Evolutionary conservation across 2,329 filamentous ascomycete species (phyloP).

Genomic region (Pseudocercospora vitis): DNA sequence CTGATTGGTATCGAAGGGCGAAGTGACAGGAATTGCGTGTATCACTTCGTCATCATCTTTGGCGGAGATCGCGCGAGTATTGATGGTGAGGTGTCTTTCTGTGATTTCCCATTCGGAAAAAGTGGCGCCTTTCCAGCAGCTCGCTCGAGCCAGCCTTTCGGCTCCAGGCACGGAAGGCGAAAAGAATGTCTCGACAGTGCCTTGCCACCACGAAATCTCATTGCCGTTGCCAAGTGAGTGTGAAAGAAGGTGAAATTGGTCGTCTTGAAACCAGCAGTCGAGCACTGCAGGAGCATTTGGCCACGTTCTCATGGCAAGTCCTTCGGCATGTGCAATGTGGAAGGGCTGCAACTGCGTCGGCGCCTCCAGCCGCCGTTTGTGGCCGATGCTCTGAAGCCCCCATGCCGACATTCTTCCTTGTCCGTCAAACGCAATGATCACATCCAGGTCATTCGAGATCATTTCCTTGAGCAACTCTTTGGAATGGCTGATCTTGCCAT

Average conservation of each 20-base stretch:
- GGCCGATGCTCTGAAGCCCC: constrained; percentile 84
- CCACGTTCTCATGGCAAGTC: constrained; percentile 42
- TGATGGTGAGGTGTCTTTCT: neutral
- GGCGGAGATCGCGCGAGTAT: neutral
- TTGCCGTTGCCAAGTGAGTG: constrained; percentile 77
- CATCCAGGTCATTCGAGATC: constrained; percentile 79
- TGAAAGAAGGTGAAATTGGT: constrained; percentile 57
- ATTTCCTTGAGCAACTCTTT: constrained; percentile 83
- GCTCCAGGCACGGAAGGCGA: constrained; percentile 55
- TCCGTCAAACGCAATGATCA: constrained; percentile 84
- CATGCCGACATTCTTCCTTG: constrained; percentile 84
- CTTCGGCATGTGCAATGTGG: constrained; percentile 77
- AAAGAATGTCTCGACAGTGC: constrained; percentile 75
- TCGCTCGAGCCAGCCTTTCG: constrained; percentile 22
- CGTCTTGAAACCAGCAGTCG: constrained; percentile 33
- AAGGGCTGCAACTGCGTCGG: constrained; percentile 64
- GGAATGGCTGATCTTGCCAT: constrained; percentile 62
- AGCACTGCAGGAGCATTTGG: constrained; percentile 27
- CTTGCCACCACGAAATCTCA: constrained; percentile 76
- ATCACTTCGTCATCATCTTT: constrained; percentile 8
- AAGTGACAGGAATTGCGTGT: constrained; percentile 15
- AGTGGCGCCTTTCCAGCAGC: constrained; percentile 10
- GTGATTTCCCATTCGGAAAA: constrained; percentile 3
- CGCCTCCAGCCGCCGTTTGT: constrained; percentile 55
- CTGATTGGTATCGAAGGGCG: constrained; percentile 11